Evolutionary conservation across 352 stramenopile genomes (phyloP), one percentile per base, ranked within the genome.

Genomic region (Phytophthora macrochlamydospora): DNA sequence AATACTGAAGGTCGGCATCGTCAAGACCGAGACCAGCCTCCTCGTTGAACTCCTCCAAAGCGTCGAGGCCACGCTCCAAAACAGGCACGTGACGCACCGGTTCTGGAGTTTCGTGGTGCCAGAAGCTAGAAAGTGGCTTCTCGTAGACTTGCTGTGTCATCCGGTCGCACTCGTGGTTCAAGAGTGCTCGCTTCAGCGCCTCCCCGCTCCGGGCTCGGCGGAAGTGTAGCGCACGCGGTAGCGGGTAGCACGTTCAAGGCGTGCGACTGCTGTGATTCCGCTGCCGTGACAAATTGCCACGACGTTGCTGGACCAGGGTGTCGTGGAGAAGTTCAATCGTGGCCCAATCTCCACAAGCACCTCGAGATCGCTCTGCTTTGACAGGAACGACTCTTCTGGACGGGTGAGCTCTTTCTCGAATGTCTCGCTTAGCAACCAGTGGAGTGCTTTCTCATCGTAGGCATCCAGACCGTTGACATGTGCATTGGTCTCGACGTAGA

Each of bases 1-100:
- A 99, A 82, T 98, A 99, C 66, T 98, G 89, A 48, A 99, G 79
- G 80, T 99, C 97, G 83, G 92, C 98, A 44, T 98, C 95, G 81
- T 99, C 97, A 69, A 99, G 99, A 37, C 94, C 96, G 31, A 99
- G 82, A 14, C 97, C 97, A 49, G 94, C 87, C 61, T 89, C 79
- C 51, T 88, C 72, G 74, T 98, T 99, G 63, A 99, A 95, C 73
- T 89, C 83, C 65, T 98, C 89, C n/a, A 99, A 83, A 50, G 97
- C 97, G 29, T 83, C 75, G 40, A 93, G 71, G 28, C 97, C 97
- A 69, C 97, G 76, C 58, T 85, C 78, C 82, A 99, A 95, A 65
- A 99, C 96, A 13, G 91, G 90, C 31, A 99, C 83, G 29, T 81
- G 89, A 50, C 84, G 74, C 44, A 98, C 94, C 7, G 81, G 78